Evolutionary conservation across 2,329 filamentous ascomycete species (phyloP).

Genomic region (Botrytis squamosa): DNA sequence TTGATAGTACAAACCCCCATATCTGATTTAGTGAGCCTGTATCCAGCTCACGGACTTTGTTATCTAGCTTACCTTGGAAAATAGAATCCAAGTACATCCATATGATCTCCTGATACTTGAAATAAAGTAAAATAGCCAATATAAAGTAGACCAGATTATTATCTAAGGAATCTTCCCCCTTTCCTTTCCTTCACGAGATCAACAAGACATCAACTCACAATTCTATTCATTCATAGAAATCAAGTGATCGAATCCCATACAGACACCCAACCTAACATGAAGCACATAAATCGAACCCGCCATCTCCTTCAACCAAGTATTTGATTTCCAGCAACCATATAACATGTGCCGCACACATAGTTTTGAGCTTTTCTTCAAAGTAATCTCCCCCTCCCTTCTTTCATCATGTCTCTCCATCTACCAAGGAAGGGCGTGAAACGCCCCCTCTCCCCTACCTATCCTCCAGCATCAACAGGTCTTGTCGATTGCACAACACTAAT

Average conservation of each 20-base stretch:
- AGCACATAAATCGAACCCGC: neutral
- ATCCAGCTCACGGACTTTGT: neutral
- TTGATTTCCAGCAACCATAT: neutral
- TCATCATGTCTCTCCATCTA: neutral
- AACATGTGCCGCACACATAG: neutral
- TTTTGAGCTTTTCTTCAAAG: neutral
- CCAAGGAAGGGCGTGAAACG: neutral
- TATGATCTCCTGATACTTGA: neutral
- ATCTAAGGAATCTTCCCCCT: neutral
- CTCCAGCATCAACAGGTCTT: neutral
- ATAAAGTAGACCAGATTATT: neutral
- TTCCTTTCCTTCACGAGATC: neutral
- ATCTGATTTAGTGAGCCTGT: neutral
- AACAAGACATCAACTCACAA: neutral
- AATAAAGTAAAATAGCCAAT: neutral
- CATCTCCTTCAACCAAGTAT: neutral
- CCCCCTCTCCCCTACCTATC: too few relatives aligned
- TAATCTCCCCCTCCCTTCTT: too few relatives aligned
- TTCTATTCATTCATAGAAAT: neutral
- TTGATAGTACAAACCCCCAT: neutral
- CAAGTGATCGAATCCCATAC: neutral
- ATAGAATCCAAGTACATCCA: neutral
- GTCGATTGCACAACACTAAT: neutral
- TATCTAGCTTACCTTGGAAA: neutral
- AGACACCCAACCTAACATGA: neutral